Evolutionary conservation across 768 basidiomycete genomes (phyloP).

Genomic region (Botryobasidium botryosum): DNA sequence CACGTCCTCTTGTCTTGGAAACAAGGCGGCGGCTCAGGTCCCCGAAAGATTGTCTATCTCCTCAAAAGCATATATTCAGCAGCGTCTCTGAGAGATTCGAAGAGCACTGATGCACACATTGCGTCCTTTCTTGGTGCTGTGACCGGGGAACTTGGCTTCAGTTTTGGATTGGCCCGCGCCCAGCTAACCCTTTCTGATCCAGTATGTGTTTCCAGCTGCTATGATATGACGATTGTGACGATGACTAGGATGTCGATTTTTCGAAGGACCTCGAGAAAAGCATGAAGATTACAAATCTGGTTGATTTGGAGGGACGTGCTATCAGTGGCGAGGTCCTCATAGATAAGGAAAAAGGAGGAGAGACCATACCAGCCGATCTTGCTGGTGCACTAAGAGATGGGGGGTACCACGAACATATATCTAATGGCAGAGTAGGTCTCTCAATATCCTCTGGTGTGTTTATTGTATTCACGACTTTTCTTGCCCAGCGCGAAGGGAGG

Average conservation of each 20-base stretch:
- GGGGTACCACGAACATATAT: conserved; percentile 24
- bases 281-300: too few relatives aligned
- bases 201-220: too few relatives aligned
- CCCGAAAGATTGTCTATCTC: conserved; percentile 19
- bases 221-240: too few relatives aligned
- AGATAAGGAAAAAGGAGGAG: too few relatives aligned
- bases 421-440: conserved; percentile 27
- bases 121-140: conserved; percentile 20
- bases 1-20: conserved; percentile 26
- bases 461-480: not conserved
- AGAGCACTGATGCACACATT: conserved; percentile 26
- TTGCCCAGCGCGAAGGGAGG: conserved; percentile 14
- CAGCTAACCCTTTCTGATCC: conserved; percentile 12
- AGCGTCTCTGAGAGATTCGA: conserved; percentile 18
- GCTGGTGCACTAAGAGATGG: conserved; percentile 15
- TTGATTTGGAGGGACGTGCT: conserved; percentile 20
- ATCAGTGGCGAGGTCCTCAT: conserved; percentile 9
- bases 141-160: conserved; percentile 22
- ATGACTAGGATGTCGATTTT: too few relatives aligned
- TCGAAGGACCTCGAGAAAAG: too few relatives aligned
- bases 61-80: conserved; percentile 24
- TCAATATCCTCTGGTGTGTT: not conserved
- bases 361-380: not conserved
- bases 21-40: conserved; percentile 8
- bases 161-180: conserved; percentile 24